phyloP scores from a whole-genome alignment of 305 asterid species.

The Fraxinus platypoda region DNA sequence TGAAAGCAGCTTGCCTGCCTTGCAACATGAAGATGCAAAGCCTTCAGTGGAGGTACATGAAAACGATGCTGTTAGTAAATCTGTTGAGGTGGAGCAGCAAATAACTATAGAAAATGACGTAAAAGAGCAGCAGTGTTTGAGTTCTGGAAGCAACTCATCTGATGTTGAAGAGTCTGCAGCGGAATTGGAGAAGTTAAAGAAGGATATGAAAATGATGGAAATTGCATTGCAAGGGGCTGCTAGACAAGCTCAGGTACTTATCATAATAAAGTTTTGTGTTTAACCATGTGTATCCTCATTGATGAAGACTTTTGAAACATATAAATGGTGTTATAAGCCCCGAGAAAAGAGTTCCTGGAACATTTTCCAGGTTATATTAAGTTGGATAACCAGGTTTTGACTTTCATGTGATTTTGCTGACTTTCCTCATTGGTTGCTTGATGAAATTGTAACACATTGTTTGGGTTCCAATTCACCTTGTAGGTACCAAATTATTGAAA shows the following conservation, averaged over 20 bases:
- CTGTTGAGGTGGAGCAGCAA: slow-evolving; percentile 37
- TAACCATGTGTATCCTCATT: slow-evolving; percentile 11
- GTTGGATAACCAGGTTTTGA: background rate
- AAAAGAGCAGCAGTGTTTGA: slow-evolving; percentile 33
- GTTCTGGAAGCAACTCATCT: slow-evolving; percentile 41
- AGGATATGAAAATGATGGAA: slow-evolving; percentile 95
- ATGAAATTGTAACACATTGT: background rate
- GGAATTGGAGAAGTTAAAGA: slow-evolving; percentile 71
- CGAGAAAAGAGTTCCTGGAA: slow-evolving; percentile 1
- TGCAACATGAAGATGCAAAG: slow-evolving; percentile 32
- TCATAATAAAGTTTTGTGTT: background rate
- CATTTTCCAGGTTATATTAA: background rate
- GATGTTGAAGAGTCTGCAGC: slow-evolving; percentile 42
- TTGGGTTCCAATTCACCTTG: background rate
- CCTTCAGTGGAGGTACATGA: slow-evolving; percentile 32
- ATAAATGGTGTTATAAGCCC: slow-evolving; percentile 1
- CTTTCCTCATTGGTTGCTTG: slow-evolving; percentile 1
- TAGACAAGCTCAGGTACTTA: slow-evolving; percentile 88
- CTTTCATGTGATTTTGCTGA: background rate
- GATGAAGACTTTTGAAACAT: background rate
- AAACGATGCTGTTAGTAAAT: slow-evolving; percentile 32
- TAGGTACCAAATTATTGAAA: background rate
- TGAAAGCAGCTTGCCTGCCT: slow-evolving; percentile 28
- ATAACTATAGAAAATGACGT: slow-evolving; percentile 36
- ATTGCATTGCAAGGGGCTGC: slow-evolving; percentile 92